phyloP scores from a whole-genome alignment of 805 yeast species.

The Cyberlindnera xylosilytica region DNA sequence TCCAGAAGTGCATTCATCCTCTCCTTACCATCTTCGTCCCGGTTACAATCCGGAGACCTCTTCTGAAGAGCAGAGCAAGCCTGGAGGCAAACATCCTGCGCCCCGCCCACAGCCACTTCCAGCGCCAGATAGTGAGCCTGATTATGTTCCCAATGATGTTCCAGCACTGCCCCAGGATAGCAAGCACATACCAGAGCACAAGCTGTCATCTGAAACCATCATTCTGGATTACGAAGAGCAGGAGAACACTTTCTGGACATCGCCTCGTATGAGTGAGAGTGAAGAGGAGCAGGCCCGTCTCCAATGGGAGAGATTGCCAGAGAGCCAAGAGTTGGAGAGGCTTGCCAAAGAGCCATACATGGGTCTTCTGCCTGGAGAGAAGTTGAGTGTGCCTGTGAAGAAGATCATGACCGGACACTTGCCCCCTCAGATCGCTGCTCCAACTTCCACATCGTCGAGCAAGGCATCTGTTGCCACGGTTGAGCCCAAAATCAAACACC shows the following conservation, averaged over 20 bases:
- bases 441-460: not conserved
- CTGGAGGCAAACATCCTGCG: not conserved
- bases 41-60: slow-evolving; percentile 5
- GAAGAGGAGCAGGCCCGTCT: not conserved
- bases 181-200: too few relatives aligned
- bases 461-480: not conserved
- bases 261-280: slow-evolving; percentile 1
- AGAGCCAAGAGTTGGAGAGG: not conserved
- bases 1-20: not conserved
- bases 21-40: slow-evolving; percentile 16
- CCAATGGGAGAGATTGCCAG: slow-evolving; percentile 8
- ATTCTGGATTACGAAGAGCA: not conserved
- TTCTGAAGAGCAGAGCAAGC: not conserved
- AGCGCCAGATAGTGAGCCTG: not conserved
- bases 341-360: slow-evolving; percentile 6
- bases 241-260: not conserved
- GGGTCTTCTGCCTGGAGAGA: slow-evolving; percentile 9
- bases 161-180: too few relatives aligned
- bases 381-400: slow-evolving; percentile 5
- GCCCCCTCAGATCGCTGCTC: not conserved
- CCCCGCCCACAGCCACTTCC: not conserved
- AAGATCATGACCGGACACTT: slow-evolving; percentile 5
- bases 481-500: too few relatives aligned
- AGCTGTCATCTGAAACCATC: not conserved
- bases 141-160: not conserved